Conservation (phyloP, 495 filamentous ascomycete genomes). For the Podospora comata region DNA sequence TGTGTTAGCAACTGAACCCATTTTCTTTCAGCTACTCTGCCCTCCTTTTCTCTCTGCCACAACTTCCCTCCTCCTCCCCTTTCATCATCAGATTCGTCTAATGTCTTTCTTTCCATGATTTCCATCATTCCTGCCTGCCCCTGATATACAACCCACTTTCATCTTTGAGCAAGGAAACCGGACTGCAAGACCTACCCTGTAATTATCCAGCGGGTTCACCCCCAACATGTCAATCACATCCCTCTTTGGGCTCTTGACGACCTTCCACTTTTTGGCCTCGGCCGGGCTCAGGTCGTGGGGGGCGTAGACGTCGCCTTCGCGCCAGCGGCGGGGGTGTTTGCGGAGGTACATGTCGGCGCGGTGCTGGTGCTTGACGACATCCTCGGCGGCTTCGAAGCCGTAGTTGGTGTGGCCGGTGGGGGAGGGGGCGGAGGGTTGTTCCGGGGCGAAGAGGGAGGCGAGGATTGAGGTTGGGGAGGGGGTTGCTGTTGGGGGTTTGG, state of each 20-base stretch:
- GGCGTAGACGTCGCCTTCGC: slow-evolving; percentile 77
- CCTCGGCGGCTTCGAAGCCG: background rate
- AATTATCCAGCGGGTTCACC: slow-evolving; percentile 77
- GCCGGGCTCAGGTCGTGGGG: slow-evolving; percentile 77
- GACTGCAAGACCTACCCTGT: slow-evolving; percentile 59
- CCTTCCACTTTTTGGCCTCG: slow-evolving; percentile 67
- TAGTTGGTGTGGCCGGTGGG: background rate
- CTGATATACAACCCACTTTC: no score
- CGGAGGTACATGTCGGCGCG: slow-evolving; percentile 36
- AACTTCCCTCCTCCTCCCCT: background rate
- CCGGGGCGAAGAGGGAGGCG: background rate
- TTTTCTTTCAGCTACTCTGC: background rate
- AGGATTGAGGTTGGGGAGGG: background rate
- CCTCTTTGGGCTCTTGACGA: slow-evolving; percentile 37
- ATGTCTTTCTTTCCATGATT: no score
- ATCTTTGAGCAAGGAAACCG: no score
- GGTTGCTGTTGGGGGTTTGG: background rate
- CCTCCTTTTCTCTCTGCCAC: background rate
- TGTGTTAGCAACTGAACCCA: background rate
- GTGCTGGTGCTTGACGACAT: background rate
- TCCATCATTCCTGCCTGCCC: no score
- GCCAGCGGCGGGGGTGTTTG: slow-evolving; percentile 58
- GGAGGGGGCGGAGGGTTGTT: background rate
- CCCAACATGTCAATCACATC: slow-evolving; percentile 82
- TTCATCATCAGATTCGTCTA: no score